phyloP scores from a whole-genome alignment of 805 yeast species.

The Starmerella cellae region DNA sequence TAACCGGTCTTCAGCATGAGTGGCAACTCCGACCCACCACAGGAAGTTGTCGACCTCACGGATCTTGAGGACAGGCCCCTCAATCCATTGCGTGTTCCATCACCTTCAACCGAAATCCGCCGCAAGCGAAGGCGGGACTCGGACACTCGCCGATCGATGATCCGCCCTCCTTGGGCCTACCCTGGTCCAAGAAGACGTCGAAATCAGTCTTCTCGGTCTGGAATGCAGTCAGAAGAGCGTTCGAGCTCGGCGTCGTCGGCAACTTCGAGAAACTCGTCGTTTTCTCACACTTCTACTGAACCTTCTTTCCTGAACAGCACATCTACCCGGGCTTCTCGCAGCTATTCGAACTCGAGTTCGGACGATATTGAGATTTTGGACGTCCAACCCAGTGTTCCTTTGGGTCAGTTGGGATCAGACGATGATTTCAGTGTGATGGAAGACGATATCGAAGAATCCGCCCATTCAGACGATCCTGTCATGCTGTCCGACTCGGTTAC shows the following conservation, averaged over 20 bases:
- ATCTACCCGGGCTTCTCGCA: not conserved
- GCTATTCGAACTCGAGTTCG: not conserved
- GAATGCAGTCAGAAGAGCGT: too few species aligned
- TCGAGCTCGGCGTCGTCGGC: too few species aligned
- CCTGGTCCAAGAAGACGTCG: too few species aligned
- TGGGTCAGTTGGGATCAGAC: not conserved
- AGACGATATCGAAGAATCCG: not conserved
- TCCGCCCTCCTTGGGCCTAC: too few species aligned
- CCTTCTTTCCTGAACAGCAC: too few species aligned
- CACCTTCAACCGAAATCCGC: not conserved
- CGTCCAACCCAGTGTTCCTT: not conserved
- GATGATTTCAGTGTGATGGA: not conserved
- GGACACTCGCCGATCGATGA: too few species aligned
- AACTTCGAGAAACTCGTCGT: too few species aligned
- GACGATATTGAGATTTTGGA: not conserved
- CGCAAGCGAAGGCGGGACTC: not conserved
- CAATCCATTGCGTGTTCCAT: not conserved
- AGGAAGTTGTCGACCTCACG: constrained; percentile 2
- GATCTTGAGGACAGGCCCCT: constrained; percentile 2
- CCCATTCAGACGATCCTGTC: not conserved
- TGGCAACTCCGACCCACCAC: not conserved
- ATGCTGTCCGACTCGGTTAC: too few species aligned
- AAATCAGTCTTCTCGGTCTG: too few species aligned
- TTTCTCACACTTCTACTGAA: too few species aligned
- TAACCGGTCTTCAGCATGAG: not conserved